Evolutionary conservation across 441 rosid species (phyloP).

Genomic region (Cnidoscolus chayamansa): DNA sequence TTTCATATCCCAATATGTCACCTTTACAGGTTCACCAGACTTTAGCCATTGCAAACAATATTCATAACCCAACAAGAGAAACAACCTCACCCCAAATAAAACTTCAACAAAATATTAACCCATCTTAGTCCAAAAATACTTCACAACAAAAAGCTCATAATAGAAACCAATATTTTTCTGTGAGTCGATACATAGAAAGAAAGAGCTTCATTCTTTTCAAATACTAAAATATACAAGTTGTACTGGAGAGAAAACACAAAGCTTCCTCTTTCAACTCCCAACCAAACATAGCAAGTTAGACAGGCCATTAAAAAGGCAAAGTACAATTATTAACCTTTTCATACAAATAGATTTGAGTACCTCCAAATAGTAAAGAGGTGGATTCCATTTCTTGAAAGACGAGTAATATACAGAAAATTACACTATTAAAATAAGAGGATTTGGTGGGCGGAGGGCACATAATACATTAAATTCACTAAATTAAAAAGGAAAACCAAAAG

Average conservation of each 20-base stretch:
- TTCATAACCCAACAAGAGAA: slow-evolving; percentile 13
- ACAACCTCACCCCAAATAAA: neutral
- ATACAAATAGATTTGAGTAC: neutral
- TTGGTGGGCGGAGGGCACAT: neutral
- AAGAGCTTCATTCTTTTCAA: neutral
- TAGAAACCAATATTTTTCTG: too few relatives aligned
- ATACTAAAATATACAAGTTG: neutral
- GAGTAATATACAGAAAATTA: neutral
- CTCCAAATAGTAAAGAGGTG: neutral
- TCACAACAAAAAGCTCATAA: neutral
- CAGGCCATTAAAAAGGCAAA: neutral
- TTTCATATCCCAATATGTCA: slow-evolving; percentile 4
- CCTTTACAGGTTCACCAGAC: slow-evolving; percentile 1
- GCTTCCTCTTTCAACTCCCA: neutral
- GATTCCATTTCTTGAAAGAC: neutral
- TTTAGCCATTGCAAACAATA: slow-evolving; percentile 12
- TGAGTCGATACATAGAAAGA: neutral
- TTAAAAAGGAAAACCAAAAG: neutral
- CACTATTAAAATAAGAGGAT: neutral
- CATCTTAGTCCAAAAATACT: neutral
- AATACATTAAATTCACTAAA: neutral
- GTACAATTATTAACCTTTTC: neutral
- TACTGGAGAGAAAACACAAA: neutral
- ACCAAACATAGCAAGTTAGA: neutral
- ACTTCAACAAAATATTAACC: neutral